Percentiles rank a stretch among this genome's conserved stretches.
phyloP scores from a whole-genome alignment of 148 eudicot species.

The Heliosperma pusillum region DNA sequence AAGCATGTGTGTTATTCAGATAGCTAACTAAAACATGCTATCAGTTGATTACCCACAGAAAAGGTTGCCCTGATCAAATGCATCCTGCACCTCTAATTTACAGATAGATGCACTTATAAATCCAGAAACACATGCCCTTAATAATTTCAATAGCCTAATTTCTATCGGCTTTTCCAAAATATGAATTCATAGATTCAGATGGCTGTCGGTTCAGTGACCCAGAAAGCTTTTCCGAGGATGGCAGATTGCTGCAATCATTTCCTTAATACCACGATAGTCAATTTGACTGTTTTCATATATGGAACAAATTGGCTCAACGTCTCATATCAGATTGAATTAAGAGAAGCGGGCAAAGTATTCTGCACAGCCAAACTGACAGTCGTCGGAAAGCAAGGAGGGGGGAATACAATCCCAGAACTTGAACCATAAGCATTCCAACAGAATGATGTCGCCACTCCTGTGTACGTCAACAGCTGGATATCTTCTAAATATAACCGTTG shows the following conservation, averaged over 20 bases:
- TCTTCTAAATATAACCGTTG: slow-evolving; percentile 59
- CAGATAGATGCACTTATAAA: too few species aligned
- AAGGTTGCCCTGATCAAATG: not conserved
- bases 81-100: not conserved
- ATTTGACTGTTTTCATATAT: not conserved
- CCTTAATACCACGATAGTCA: not conserved
- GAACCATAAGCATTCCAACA: slow-evolving; percentile 90
- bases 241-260: not conserved
- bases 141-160: not conserved
- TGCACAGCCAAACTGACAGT: slow-evolving; percentile 23
- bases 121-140: not conserved
- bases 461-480: slow-evolving; percentile 45
- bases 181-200: not conserved
- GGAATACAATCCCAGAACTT: slow-evolving; percentile 55
- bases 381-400: slow-evolving; percentile 57
- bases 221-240: slow-evolving; percentile 10
- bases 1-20: slow-evolving; percentile 1
- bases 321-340: slow-evolving; percentile 15
- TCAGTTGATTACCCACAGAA: slow-evolving; percentile 6
- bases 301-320: not conserved
- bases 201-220: not conserved
- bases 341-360: slow-evolving; percentile 24
- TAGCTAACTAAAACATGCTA: slow-evolving; percentile 4
- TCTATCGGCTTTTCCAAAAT: not conserved
- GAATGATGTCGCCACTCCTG: slow-evolving; percentile 45